These are phyloP conservation scores for Fusarium acutatum DNA, from an alignment of 2,329 filamentous ascomycete genomes.

Conservation along the genomic window DNA sequence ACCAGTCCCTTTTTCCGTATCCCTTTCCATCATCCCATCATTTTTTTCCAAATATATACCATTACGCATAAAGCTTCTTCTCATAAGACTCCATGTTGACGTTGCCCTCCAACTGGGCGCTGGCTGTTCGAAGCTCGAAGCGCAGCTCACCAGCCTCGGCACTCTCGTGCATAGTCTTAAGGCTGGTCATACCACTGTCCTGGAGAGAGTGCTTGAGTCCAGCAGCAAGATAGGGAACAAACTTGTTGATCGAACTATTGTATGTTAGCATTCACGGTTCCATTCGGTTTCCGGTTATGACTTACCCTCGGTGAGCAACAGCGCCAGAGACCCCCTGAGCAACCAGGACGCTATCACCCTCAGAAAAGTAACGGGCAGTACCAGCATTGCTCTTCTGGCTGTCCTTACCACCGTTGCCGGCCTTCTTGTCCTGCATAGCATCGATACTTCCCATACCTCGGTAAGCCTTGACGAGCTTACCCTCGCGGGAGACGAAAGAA, in stretches of 20 bases:
- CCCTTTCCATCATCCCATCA: conserved; percentile 23
- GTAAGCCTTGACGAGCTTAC: conserved; percentile 99
- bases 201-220: conserved; percentile 98
- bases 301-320: conserved; percentile 77
- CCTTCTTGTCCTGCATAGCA: conserved; percentile 99
- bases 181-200: conserved; percentile 87
- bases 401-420: conserved; percentile 76
- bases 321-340: conserved; percentile 95
- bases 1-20: conserved; percentile 20
- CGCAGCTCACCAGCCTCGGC: conserved; percentile 80
- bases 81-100: conserved; percentile 99
- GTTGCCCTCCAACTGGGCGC: conserved; percentile 94
- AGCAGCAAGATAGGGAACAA: conserved; percentile 93
- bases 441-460: conserved; percentile 99
- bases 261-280: conserved; percentile 42
- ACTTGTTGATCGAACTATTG: conserved; percentile 84
- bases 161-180: conserved; percentile 77
- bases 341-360: conserved; percentile 92
- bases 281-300: conserved; percentile 15
- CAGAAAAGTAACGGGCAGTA: conserved; percentile 97
- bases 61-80: conserved; percentile 97
- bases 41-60: conserved; percentile 34
- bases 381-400: conserved; percentile 88
- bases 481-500: conserved; percentile 95
- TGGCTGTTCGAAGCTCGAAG: conserved; percentile 94